Evolutionary conservation across 2,329 filamentous ascomycete species (phyloP).

Genomic region (Raffaelea deltoideospora): DNA sequence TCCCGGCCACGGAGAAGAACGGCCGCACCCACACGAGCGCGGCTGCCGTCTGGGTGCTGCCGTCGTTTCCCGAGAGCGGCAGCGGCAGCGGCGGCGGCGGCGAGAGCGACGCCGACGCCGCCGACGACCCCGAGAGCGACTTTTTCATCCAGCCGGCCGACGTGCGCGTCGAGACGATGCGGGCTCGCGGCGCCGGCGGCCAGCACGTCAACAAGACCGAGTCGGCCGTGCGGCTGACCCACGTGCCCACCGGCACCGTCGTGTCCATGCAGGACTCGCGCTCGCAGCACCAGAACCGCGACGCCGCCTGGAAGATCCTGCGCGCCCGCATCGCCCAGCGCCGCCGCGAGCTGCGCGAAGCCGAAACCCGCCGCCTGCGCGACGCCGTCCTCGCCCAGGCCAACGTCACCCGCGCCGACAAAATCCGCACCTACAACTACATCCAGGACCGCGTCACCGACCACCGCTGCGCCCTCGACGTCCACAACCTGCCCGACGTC

Average conservation of each 20-base stretch:
- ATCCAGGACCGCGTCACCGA: conserved; percentile 68
- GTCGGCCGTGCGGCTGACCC: conserved; percentile 83
- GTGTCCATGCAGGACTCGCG: conserved; percentile 88
- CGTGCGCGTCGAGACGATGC: conserved; percentile 76
- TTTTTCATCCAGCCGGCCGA: conserved; percentile 81
- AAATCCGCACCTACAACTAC: conserved; percentile 85
- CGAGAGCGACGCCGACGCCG: conserved; percentile 29
- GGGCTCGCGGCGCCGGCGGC: conserved; percentile 78
- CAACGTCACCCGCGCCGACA: conserved; percentile 79
- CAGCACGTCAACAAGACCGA: conserved; percentile 99
- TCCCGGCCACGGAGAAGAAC: conserved; percentile 80
- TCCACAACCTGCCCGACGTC: conserved; percentile 70
- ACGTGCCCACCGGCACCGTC: conserved; percentile 70
- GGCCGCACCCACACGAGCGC: conserved; percentile 89
- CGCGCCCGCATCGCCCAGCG: conserved; percentile 69
- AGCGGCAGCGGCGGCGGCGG: conserved; percentile 19
- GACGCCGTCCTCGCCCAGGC: conserved; percentile 66
- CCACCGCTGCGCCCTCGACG: conserved; percentile 65
- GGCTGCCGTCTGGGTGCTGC: conserved; percentile 82
- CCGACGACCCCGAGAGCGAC: conserved; percentile 75
- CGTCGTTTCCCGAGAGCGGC: conserved; percentile 53
- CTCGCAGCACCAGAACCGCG: conserved; percentile 79
- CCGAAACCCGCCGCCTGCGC: conserved; percentile 57
- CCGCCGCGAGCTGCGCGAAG: conserved; percentile 69
- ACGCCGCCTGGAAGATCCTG: conserved; percentile 73